Percentiles rank a stretch among this genome's conserved stretches.
phyloP scores from a whole-genome alignment of 768 basidiomycete genomes.

The Hygrocybe punicea region DNA sequence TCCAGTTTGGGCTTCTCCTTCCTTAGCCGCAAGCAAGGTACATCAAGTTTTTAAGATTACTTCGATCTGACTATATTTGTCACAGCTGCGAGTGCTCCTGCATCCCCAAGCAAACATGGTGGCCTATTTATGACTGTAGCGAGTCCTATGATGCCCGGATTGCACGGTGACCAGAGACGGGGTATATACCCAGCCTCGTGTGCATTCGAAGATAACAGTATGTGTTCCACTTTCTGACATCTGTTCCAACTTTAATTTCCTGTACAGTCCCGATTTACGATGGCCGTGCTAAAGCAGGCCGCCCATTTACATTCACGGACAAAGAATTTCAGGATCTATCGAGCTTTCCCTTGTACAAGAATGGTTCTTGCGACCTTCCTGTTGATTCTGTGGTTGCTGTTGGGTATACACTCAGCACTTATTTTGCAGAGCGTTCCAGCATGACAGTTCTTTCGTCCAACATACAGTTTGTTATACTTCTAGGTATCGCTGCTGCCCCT shows the following conservation, averaged over 20 bases:
- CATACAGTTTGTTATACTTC: neutral
- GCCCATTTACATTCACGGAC: neutral
- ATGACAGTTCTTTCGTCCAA: neutral
- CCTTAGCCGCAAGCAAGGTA: neutral
- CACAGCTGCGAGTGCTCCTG: neutral
- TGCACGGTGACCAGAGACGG: neutral
- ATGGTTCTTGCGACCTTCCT: neutral
- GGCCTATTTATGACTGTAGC: neutral
- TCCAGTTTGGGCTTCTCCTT: neutral
- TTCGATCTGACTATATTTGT: no score
- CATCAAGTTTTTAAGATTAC: neutral
- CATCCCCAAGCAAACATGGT: neutral
- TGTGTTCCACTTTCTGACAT: neutral
- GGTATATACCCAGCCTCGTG: neutral
- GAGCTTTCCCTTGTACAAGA: neutral
- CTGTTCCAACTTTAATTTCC: neutral
- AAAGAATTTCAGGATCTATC: neutral
- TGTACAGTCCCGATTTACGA: conserved; percentile 7
- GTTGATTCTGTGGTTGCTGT: neutral
- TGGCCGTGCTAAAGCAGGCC: neutral
- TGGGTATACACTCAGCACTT: neutral
- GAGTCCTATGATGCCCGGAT: neutral
- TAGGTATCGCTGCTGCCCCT: neutral
- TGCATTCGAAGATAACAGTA: neutral
- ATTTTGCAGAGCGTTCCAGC: neutral